Evolutionary conservation across 805 yeast species (phyloP), one percentile per base, ranked within the genome.

Genomic region (Tanozyma kutaoensis): DNA sequence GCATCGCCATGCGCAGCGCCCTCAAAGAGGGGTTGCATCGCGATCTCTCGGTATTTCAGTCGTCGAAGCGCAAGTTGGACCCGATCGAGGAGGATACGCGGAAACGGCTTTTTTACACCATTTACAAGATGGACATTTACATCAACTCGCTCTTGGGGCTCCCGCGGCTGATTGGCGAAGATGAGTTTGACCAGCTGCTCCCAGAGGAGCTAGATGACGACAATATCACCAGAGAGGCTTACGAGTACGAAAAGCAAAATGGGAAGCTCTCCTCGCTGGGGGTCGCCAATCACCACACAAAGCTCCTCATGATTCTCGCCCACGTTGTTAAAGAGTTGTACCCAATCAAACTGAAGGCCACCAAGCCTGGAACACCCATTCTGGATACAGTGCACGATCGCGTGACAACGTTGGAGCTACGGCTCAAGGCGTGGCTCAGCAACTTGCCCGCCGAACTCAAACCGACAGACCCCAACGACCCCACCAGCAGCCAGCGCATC

Each of bases 131-230:
- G 77, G 95, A 86, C 44, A 72, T 82, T 24, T 85, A 86, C 46
- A 80, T 84, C 41, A 81, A 80, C 46, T 78, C 94, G 7, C 73
- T 85, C 56, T 48, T 86, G 36, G 95, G 95, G 2, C 58, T 85
- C 27, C 96, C 96, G 1, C 58, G 82, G 31, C 69, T 85, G 2
- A 68, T 84, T 12, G 58, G 70, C 26, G 78, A 76, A 34, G 80
- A 75, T 35, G 93, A 82, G 38, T 74, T 81, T 36, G 94, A 85
- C 51, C 95, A 85, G 48, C 86, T 77, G 27, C 59, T 82, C 36
- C 95, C 95, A 1, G 54, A 67, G 19, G 94, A 84, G 42, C 55
- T 82, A 20, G 95, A 84, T 42, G 95, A 85, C 50, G 93, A 82
- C 40, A 76, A 76, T 42, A 76, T 85, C 30, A 80, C 91, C 1